These are phyloP conservation scores for Salix viminalis DNA, from an alignment of 345 rosid genomes.

Conservation along the genomic window DNA sequence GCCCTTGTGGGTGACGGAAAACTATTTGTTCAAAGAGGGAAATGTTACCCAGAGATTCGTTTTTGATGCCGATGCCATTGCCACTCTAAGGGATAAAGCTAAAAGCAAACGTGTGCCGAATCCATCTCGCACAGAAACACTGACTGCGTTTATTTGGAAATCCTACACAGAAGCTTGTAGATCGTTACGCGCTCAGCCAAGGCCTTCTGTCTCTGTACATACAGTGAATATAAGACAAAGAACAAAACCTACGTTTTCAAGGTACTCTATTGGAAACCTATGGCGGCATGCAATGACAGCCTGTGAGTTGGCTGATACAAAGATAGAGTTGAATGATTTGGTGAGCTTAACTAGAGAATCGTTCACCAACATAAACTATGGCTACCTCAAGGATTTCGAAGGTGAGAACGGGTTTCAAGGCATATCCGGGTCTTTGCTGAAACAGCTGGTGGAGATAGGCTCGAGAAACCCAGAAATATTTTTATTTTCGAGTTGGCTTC, in stretches of 20 bases:
- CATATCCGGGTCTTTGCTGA: too few relatives aligned
- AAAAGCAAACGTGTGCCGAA: neutral
- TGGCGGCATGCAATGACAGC: neutral
- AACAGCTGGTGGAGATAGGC: neutral
- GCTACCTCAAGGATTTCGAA: neutral
- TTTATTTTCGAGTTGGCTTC: neutral
- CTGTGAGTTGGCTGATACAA: neutral
- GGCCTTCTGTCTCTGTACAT: neutral
- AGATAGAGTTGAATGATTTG: neutral
- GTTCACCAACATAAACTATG: neutral
- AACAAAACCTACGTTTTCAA: neutral
- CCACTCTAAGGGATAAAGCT: neutral
- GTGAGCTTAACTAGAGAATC: neutral
- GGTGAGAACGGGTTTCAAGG: neutral
- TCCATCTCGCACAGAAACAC: neutral
- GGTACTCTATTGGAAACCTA: neutral
- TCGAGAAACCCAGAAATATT: neutral
- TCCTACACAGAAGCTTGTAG: neutral
- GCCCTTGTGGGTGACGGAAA: neutral
- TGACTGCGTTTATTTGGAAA: constrained; percentile 10
- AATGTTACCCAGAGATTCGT: neutral
- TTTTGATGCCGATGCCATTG: neutral
- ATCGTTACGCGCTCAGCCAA: neutral
- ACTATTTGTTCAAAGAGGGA: neutral
- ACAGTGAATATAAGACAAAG: neutral